These are phyloP conservation scores for Stemphylium beticola DNA, from an alignment of 2,329 filamentous ascomycete species.

Conservation along the genomic window DNA sequence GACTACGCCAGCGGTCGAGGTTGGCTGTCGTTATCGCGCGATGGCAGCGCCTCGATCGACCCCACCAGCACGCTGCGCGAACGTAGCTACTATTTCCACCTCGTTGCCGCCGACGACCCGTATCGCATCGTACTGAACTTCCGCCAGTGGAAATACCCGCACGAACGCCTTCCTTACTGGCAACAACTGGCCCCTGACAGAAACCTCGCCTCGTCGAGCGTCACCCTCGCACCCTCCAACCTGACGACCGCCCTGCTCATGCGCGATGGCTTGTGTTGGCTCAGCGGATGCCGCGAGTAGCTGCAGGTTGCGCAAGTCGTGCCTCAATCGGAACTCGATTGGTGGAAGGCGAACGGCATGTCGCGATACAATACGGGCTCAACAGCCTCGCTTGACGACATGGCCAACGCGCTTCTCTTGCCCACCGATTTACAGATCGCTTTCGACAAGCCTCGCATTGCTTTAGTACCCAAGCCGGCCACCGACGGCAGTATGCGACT, in stretches of 20 bases:
- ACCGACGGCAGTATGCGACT: conserved; percentile 4
- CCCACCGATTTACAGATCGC: conserved; percentile 22
- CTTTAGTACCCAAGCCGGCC: conserved; percentile 22
- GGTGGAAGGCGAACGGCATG: conserved; percentile 14
- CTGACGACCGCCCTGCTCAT: conserved; percentile 8
- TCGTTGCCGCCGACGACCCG: conserved; percentile 4
- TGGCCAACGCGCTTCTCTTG: conserved; percentile 15
- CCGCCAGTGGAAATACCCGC: conserved; percentile 8
- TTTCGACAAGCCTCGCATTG: conserved; percentile 22
- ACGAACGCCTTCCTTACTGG: conserved; percentile 12
- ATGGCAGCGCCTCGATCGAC: conserved; percentile 7
- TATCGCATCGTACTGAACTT: conserved; percentile 12
- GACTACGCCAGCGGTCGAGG: neutral
- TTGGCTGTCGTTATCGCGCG: conserved; percentile 10
- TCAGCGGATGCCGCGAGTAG: conserved; percentile 10
- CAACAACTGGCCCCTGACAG: neutral
- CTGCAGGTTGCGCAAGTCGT: conserved; percentile 12
- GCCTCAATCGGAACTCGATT: conserved; percentile 8
- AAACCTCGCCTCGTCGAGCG: neutral
- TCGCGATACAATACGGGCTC: conserved; percentile 10
- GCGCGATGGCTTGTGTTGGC: conserved; percentile 9
- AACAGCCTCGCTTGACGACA: conserved; percentile 6
- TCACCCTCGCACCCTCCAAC: conserved; percentile 3
- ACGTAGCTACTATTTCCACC: conserved; percentile 13
- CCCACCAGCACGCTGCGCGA: conserved; percentile 9